Evolutionary conservation across 306 rosid genomes (phyloP), one percentile per base, ranked within the genome.

Genomic region (Glycine latifolia): DNA sequence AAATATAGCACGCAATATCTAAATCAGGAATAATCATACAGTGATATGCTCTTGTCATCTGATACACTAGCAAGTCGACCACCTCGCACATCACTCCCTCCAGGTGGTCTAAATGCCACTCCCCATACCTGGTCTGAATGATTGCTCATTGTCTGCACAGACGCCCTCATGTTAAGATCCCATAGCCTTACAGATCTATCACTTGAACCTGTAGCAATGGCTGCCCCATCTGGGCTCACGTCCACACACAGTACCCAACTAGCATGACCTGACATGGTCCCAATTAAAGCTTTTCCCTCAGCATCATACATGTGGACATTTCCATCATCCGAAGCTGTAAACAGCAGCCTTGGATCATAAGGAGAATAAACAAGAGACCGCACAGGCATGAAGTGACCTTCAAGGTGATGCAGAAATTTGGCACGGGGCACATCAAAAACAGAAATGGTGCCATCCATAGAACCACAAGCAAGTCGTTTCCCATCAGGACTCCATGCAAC

Each of bases 51-150:
- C 91, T 92, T 96, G 81, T 96, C 99, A 86, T 96, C 99, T 0
- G 99, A 96, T 15, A 96, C 99, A 75, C 98, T 96, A 17, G 94
- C 98, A 65, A 93, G 98, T 61, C 98, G 92, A 50, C 97, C 98
- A 37, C 77, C 71, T 50, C 92, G 87, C 35, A 84, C 79, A 11
- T 84, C 90, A 17, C 79, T 86, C 59, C 92, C 93, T 76, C 95
- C 94, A 7, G 87, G 95, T 31, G 98, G 98, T 81, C 97, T 91
- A 83, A 96, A 96, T 20, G 99, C 87, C 83, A 96, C 98, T 33
- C 90, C 97, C 99, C 99, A 96, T 6, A 96, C 99, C 87, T 93
- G 99, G 83, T 96, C 99, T 4, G 87, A 73, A 68, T 96, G 99
- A 87, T 92, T 96, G 86, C 92, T 91, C 97, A 93, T 96, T 15